Evolutionary conservation across 2,329 filamentous ascomycete species (phyloP), one percentile per base, ranked within the genome.

Genomic region (Lachnellula willkommii): DNA sequence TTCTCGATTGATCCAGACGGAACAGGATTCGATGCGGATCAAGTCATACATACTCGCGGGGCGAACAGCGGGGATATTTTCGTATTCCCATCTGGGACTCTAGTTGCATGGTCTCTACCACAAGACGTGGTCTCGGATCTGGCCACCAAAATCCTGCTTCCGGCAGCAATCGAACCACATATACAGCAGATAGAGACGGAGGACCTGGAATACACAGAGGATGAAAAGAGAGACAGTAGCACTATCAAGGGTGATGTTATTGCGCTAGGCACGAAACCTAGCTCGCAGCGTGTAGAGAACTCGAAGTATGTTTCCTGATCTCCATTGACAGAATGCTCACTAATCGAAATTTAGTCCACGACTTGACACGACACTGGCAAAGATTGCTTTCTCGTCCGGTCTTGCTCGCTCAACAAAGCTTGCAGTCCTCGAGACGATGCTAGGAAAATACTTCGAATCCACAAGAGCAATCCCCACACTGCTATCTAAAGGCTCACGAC

Each of bases 321-420:
- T 28, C 15, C 4, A 46, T 24, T 22, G n/a, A 9, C 14, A 46
- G 20, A 52, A 49, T 50, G 15, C 24, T 6, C 17, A 45, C 47
- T 55, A 43, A 50, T 51, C 22, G 26, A 40, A 32, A 2, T 50
- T 43, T 40, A 66, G 63, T 45, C 56, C 57, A 39, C 62, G 59
- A 65, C 72, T 80, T 11, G 80, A 81, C 65, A 82, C 77, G 1
- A 89, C 93, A 1, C 79, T 96, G 14, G 91, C 92, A 64, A 96
- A 97, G 70, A 93, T 97, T 60, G 94, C 94, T 45, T 97, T 97
- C 72, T 96, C 93, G 0, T 96, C 91, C 0, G 93, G 93, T 2
- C 81, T 99, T 9, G 93, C 94, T 5, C 82, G 94, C 53, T 94
- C 88, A 66, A 96, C 94, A 5, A 97, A 97, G 71, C 81, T 99